These are phyloP conservation scores for Phytophthora meadii DNA, from an alignment of 352 stramenopile genomes.

Conservation along the genomic window DNA sequence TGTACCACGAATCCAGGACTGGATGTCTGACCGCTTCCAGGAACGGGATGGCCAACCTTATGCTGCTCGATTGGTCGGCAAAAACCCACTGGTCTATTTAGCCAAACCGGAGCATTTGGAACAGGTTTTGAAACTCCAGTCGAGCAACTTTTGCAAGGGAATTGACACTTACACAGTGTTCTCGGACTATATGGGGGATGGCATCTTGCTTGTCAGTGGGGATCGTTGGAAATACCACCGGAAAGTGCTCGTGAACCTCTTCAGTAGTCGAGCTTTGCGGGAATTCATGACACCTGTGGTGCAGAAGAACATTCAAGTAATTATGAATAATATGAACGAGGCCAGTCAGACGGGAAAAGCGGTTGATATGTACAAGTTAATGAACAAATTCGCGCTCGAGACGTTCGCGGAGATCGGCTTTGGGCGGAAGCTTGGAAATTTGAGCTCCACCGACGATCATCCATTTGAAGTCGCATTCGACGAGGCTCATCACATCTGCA, in stretches of 20 bases:
- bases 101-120: neutral
- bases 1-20: neutral
- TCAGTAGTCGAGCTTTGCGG: neutral
- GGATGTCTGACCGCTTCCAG: neutral
- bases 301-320: neutral
- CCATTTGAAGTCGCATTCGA: conserved; percentile 1
- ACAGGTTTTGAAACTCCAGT: neutral
- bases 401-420: neutral
- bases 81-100: neutral
- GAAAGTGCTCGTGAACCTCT: neutral
- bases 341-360: neutral
- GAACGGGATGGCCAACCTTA: neutral
- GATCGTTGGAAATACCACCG: neutral
- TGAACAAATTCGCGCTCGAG: neutral
- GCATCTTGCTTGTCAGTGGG: neutral
- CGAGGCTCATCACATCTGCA: neutral
- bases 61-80: neutral
- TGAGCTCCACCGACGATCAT: neutral
- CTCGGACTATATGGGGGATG: neutral
- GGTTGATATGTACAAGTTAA: neutral
- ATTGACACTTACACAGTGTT: neutral
- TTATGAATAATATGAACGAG: neutral
- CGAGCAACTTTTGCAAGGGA: neutral
- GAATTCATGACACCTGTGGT: neutral
- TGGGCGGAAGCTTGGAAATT: neutral